Evolutionary conservation across 1,284 basidiomycete species (phyloP), one percentile per base, ranked within the genome.

Genomic region (Microbotryum violaceum): DNA sequence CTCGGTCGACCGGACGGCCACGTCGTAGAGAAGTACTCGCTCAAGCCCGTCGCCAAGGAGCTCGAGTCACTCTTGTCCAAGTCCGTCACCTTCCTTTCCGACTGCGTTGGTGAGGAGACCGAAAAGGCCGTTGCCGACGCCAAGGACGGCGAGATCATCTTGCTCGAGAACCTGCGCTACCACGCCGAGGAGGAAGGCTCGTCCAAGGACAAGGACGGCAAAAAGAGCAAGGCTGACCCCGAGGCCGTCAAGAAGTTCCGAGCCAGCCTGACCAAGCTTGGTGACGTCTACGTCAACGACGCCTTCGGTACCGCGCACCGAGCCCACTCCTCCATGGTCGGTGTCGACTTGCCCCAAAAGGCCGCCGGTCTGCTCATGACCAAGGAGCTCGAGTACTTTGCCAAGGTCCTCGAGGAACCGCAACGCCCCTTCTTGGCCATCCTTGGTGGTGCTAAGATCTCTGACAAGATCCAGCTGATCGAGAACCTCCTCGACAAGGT

Each of bases 401-500:
- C 94, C 61, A 97, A 97, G 80, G 93, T 91, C 58, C 83, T 98
- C 55, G 94, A 98, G 78, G 85, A 82, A 72, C 94, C 94, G 50
- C 91, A 96, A 74, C 81, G 89, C 60, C 94, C 94, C 25, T 98
- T 98, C 86, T 83, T 98, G 61, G 94, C 93, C 61, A 98, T 98
- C 76, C 85, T 98, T 63, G 96, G 96, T 73, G 94, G 94, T 76
- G 94, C 94, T 62, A 98, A 98, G 81, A 91, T 98, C 55, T 94
- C 92, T 44, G 94, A 98, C 80, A 98, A 98, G 82, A 97, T 98
- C 72, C 90, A 93, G 77, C 82, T 98, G 64, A 98, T 98, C 75
- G 94, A 98, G 74, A 97, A 97, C 81, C 89, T 98, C 89, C 83
- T 98, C 68, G 93, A 97, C 81, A 96, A 97, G 84, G 89, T 86